Base-by-base conservation (phyloP, 768 basidiomycete species). In the Boletus barrowsii region DNA sequence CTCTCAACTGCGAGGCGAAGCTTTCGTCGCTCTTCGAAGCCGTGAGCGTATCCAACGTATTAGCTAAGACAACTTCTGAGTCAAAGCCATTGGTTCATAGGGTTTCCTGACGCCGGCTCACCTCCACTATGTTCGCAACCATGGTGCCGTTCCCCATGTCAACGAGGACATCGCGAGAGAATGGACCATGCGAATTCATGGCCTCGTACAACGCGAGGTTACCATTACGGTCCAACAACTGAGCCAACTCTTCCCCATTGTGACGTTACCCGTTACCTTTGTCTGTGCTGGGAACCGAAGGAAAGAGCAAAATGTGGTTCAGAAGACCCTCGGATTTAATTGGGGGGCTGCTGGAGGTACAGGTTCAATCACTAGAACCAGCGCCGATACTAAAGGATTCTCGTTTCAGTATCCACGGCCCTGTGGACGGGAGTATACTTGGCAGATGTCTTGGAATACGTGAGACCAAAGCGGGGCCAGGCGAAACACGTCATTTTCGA, bases 221-320 rank as follows among this genome's bases (percentile, higher is more conserved):
- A 71, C 64, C 2, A 67, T 84, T 26, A 74, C 77, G 7, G 56
- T 86, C 14, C 61, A 67, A 15, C 76, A 83, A 50, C 69, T 86
- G 8, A 70, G 72, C 40, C 59, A 61, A 17, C 68, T 58, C n/a
- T 83, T 85, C 60, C 69, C 73, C 10, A 70, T 79, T 10, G 78
- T 84, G 7, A 86, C 83, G 0, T 56, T 84, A 4, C 84, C 84
- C 4, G 73, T 85, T 18, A 86, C 84, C 0, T 64, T 86, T 11
- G 80, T 81, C 4, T 86, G 84, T 56, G 84, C 84, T 2, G 84
- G 84, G 2, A 86, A 86, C 63, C 68, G 84, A 3, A 70, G 84
- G 26, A 86, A 84, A 62, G 84, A 87, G 60, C 84, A 86, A 62
- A 87, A 87, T 59, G 69, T 83, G 43, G 75, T 84, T 32, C 73